These are phyloP conservation scores for Pythium folliculosum DNA, from an alignment of 352 stramenopile genomes.

Conservation along the genomic window DNA sequence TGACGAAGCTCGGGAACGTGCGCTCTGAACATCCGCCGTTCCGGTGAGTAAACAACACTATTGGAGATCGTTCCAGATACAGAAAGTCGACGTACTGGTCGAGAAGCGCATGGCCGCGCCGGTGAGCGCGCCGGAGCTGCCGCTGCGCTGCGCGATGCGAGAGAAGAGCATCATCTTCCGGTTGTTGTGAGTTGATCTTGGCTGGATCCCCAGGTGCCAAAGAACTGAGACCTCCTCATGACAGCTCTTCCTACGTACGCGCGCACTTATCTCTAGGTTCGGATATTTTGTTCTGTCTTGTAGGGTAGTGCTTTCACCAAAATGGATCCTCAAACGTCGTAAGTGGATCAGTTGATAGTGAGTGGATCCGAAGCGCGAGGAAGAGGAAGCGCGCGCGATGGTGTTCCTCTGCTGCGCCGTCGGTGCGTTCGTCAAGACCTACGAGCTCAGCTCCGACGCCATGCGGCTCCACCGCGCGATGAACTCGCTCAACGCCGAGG, in stretches of 20 bases:
- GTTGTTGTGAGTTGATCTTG: background rate
- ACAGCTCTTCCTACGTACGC: slow-evolving; percentile 1
- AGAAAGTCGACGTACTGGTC: slow-evolving; percentile 14
- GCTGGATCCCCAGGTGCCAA: background rate
- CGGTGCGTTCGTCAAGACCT: slow-evolving; percentile 58
- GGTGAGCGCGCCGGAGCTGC: background rate
- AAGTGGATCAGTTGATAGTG: background rate
- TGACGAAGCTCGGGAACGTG: slow-evolving; percentile 75
- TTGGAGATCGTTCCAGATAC: background rate
- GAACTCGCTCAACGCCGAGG: slow-evolving; percentile 52
- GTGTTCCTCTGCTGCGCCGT: slow-evolving; percentile 65
- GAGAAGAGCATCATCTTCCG: slow-evolving; percentile 16
- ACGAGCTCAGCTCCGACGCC: slow-evolving; percentile 52
- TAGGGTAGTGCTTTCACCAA: background rate
- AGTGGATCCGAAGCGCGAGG: background rate
- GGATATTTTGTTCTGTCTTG: slow-evolving; percentile 14
- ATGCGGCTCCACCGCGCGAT: slow-evolving; percentile 48
- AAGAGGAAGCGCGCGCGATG: slow-evolving; percentile 1
- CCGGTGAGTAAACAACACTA: too few relatives aligned
- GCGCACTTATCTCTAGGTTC: slow-evolving; percentile 3
- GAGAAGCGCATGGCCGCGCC: slow-evolving; percentile 1
- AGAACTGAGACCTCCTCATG: slow-evolving; percentile 2
- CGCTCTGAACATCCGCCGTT: slow-evolving; percentile 27
- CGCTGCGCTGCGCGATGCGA: slow-evolving; percentile 7
- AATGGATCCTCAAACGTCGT: slow-evolving; percentile 23